Percentiles rank a stretch among this genome's conserved stretches.
phyloP scores from a whole-genome alignment of 2,329 filamentous ascomycete genomes.

The Neoscytalidium dimidiatum region DNA sequence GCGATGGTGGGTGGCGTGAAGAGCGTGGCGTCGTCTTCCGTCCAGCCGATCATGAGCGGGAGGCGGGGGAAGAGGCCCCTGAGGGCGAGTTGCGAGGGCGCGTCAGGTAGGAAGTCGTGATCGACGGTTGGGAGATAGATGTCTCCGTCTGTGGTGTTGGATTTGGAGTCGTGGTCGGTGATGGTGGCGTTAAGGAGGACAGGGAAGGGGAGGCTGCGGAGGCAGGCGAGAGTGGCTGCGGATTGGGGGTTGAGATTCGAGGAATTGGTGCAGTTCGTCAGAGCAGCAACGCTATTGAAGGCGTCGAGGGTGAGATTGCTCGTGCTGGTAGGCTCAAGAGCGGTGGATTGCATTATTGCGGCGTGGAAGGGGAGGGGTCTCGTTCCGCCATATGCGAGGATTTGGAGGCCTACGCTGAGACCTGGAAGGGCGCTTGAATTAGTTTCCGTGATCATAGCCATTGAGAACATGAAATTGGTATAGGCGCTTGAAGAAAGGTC shows the following conservation, averaged over 20 bases:
- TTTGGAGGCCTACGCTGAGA: slow-evolving; percentile 35
- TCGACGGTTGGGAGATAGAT: slow-evolving; percentile 55
- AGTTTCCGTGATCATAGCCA: background rate
- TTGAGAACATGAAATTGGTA: background rate
- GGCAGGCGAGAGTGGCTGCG: slow-evolving; percentile 45
- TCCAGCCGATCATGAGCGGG: slow-evolving; percentile 48
- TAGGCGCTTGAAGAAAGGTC: background rate
- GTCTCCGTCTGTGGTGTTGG: slow-evolving; percentile 46
- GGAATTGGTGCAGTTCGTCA: slow-evolving; percentile 43
- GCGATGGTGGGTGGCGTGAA: slow-evolving; percentile 44
- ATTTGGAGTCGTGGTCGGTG: slow-evolving; percentile 43
- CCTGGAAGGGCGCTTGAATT: background rate
- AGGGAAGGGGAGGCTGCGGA: slow-evolving; percentile 47
- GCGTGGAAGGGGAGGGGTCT: slow-evolving; percentile 32
- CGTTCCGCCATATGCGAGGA: slow-evolving; percentile 35
- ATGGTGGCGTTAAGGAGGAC: slow-evolving; percentile 48
- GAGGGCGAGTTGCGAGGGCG: slow-evolving; percentile 45
- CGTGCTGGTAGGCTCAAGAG: slow-evolving; percentile 53
- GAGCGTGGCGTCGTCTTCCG: slow-evolving; percentile 47
- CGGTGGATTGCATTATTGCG: slow-evolving; percentile 46
- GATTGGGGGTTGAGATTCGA: slow-evolving; percentile 41
- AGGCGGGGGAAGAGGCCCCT: slow-evolving; percentile 44
- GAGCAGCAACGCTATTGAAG: slow-evolving; percentile 51
- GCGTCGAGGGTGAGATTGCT: slow-evolving; percentile 53
- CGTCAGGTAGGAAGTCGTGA: slow-evolving; percentile 51